Conservation (phyloP, 768 basidiomycete species). For the Russula lepida region DNA sequence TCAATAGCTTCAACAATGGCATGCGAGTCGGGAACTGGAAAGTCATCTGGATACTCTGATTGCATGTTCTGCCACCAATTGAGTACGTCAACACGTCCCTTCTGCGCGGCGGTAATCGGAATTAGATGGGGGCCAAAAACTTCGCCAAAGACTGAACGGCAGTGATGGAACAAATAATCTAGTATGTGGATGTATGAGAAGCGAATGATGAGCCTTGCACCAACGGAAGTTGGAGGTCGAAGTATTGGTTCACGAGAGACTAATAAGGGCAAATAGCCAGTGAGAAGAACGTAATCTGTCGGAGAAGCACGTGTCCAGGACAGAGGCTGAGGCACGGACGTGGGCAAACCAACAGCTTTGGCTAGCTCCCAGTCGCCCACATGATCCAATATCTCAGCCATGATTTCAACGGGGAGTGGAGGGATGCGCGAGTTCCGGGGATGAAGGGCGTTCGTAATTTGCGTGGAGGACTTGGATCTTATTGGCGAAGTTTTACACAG, state of each 20-base stretch:
- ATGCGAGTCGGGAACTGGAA: conserved; percentile 45
- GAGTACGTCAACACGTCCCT: conserved; percentile 64
- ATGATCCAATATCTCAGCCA: conserved; percentile 70
- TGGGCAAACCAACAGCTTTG: conserved; percentile 67
- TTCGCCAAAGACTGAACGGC: conserved; percentile 54
- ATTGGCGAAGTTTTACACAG: background rate
- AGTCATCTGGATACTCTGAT: conserved; percentile 50
- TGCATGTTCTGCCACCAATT: conserved; percentile 73
- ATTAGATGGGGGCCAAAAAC: conserved; percentile 61
- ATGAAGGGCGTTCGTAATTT: conserved; percentile 22
- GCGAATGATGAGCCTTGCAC: conserved; percentile 57
- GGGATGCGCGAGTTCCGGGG: conserved; percentile 25
- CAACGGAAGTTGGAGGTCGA: conserved; percentile 59
- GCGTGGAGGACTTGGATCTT: background rate
- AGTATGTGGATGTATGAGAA: conserved; percentile 74
- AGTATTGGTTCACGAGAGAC: conserved; percentile 47
- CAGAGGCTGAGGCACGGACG: conserved; percentile 52
- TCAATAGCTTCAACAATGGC: conserved; percentile 67
- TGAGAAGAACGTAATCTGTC: conserved; percentile 67
- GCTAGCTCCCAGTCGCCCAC: conserved; percentile 81
- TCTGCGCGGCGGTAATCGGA: conserved; percentile 66
- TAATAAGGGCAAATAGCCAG: conserved; percentile 51
- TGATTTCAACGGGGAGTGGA: conserved; percentile 67
- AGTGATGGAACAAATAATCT: conserved; percentile 58
- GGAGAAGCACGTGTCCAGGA: conserved; percentile 66